Percentiles rank a stretch among this genome's conserved stretches.
phyloP scores from a whole-genome alignment of 83 land plant species.

The Thuja plicata region DNA sequence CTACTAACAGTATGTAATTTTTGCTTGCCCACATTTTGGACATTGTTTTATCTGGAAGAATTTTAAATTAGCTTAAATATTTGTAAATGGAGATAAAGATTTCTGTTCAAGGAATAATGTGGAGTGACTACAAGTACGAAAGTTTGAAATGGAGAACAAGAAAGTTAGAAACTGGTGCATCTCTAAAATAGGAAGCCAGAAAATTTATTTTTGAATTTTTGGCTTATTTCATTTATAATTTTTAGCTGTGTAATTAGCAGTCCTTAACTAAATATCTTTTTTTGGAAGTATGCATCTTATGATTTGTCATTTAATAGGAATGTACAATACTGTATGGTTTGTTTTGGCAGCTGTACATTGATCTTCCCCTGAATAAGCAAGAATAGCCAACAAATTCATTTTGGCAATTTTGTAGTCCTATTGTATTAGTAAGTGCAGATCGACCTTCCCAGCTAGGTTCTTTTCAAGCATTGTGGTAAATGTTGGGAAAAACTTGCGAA shows the following conservation, averaged over 20 bases:
- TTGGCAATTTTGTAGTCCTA: background rate
- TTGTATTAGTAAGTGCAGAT: background rate
- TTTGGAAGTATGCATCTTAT: background rate
- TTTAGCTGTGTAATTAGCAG: background rate
- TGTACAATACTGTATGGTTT: background rate
- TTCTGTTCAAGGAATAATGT: background rate
- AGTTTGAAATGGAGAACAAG: background rate
- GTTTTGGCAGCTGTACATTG: background rate
- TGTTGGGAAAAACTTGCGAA: too few species aligned
- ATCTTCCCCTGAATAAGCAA: background rate
- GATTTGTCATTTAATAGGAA: background rate
- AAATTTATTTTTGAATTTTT: background rate
- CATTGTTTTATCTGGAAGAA: background rate
- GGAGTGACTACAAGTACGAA: background rate
- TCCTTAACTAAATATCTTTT: background rate
- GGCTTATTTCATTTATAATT: background rate
- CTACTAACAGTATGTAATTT: slow-evolving; percentile 66
- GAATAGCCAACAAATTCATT: background rate
- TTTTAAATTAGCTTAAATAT: background rate
- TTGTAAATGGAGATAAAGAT: background rate
- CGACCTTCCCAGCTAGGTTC: background rate
- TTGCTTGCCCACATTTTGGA: background rate
- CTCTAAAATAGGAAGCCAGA: background rate
- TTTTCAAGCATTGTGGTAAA: background rate
- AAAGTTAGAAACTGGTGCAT: background rate